These are phyloP conservation scores for Apophysomyces trapeziformis DNA, from an alignment of 371 early-diverging fungal species.

Conservation along the genomic window DNA sequence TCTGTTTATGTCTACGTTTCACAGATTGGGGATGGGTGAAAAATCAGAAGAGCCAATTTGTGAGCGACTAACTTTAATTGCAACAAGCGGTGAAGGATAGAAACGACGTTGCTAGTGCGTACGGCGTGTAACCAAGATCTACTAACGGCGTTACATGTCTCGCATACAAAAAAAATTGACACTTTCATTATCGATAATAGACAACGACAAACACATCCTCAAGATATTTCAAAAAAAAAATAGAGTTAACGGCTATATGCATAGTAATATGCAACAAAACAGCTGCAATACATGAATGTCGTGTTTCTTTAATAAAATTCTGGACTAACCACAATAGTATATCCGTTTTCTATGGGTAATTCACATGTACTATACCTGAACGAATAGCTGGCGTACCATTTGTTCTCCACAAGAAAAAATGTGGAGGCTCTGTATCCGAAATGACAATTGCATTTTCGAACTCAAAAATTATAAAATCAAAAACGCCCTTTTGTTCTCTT, in stretches of 20 bases:
- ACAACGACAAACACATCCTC: not conserved
- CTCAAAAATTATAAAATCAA: conserved; percentile 11
- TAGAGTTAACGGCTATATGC: not conserved
- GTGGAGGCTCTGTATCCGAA: not conserved
- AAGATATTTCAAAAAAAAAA: not conserved
- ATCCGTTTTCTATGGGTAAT: conserved; percentile 27
- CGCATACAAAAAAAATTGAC: not conserved
- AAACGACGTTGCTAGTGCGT: not conserved
- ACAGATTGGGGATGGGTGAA: too few relatives aligned
- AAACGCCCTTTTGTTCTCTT: conserved; percentile 12
- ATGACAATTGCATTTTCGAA: conserved; percentile 14
- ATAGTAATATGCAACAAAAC: not conserved
- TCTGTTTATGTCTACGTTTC: too few relatives aligned
- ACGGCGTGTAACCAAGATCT: conserved; percentile 1
- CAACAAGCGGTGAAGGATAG: not conserved
- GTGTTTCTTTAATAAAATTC: not conserved
- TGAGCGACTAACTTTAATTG: conserved; percentile 4
- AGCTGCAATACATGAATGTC: not conserved
- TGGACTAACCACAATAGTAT: not conserved
- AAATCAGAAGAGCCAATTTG: not conserved
- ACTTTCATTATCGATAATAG: not conserved
- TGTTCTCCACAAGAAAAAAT: conserved; percentile 10
- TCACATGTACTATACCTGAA: conserved; percentile 24
- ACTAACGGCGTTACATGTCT: not conserved
- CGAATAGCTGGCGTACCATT: conserved; percentile 16